Conservation (phyloP, 371 early-diverging fungal species). For the Mucor sp. region DNA sequence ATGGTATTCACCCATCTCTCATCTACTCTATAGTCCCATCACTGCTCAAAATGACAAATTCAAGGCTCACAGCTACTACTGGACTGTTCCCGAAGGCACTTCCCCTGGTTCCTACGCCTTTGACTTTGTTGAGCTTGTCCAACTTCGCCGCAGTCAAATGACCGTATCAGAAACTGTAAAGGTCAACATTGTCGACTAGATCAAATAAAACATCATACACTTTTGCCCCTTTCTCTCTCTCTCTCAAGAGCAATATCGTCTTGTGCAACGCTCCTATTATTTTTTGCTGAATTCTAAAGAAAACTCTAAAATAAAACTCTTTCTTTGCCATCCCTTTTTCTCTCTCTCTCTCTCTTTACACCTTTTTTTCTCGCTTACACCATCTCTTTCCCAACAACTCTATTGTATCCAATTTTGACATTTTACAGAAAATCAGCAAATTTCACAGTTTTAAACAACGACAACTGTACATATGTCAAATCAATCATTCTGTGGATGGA, state of each 20-base stretch:
- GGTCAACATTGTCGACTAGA: conserved; percentile 35
- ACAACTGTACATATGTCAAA: not conserved
- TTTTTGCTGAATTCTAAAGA: not conserved
- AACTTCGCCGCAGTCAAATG: conserved; percentile 34
- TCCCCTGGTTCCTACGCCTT: conserved; percentile 54
- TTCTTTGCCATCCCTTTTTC: not conserved
- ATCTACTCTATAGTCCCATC: conserved; percentile 23
- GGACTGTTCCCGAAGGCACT: conserved; percentile 51
- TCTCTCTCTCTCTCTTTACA: not conserved
- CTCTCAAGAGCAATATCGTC: not conserved
- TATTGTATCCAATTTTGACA: not conserved
- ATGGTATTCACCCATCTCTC: not conserved
- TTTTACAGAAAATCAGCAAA: not conserved
- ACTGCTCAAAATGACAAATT: conserved; percentile 31
- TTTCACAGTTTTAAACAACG: not conserved
- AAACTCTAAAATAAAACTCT: not conserved
- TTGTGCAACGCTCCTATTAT: not conserved
- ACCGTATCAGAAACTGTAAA: conserved; percentile 35
- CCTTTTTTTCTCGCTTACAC: not conserved
- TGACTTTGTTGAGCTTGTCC: conserved; percentile 29
- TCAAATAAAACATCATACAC: conserved; percentile 3
- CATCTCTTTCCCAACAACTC: not conserved
- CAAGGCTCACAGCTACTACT: conserved; percentile 31
- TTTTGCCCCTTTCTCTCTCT: conserved; percentile 3
- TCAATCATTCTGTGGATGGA: conserved; percentile 2